phyloP scores from a whole-genome alignment of 805 yeast genomes.

The Debaryomyces hansenii region DNA sequence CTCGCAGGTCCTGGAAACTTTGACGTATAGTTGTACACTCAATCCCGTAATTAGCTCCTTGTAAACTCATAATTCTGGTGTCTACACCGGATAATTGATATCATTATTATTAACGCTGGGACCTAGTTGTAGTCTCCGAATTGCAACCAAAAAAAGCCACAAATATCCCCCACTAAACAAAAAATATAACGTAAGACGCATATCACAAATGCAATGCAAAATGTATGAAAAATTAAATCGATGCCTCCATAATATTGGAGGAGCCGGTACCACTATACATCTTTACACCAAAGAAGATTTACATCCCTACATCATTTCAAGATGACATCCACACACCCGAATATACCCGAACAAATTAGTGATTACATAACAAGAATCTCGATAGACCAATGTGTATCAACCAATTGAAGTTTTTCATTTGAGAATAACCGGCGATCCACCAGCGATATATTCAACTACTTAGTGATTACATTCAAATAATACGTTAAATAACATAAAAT shows the following conservation, averaged over 20 bases:
- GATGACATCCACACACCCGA: background rate
- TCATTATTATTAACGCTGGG: no score
- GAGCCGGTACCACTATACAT: background rate
- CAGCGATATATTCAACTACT: background rate
- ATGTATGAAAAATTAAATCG: no score
- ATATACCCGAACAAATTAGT: background rate
- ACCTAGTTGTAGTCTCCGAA: no score
- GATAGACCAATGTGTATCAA: background rate
- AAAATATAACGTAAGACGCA: no score
- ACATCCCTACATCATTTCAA: background rate
- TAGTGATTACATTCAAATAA: background rate
- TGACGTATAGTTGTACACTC: background rate
- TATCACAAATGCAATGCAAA: no score
- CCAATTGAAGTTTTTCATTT: background rate
- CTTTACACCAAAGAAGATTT: background rate
- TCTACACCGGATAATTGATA: background rate
- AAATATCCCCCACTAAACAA: no score
- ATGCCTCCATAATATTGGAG: background rate
- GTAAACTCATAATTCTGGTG: background rate
- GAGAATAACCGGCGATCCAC: background rate
- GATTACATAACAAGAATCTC: no score
- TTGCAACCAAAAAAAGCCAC: no score
- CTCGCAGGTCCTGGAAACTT: background rate
- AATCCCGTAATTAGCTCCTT: background rate
- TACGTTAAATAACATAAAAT: conserved; percentile 31